Conservation (phyloP, 2,329 filamentous ascomycete species). For the Amphichorda felina region DNA sequence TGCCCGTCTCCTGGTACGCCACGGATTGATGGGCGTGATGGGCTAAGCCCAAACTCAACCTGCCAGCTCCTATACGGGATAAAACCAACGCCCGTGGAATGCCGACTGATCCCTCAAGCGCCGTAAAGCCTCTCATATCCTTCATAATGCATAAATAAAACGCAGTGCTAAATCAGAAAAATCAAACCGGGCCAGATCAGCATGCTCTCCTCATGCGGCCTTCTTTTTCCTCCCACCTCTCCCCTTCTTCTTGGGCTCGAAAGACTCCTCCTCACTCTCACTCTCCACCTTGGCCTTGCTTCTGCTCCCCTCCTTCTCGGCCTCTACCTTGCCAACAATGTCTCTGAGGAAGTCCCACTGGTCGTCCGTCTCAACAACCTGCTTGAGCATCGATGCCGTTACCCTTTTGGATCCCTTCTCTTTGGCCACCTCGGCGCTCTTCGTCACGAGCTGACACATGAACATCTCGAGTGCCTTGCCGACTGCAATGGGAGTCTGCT, state of each 20-base stretch:
- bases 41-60: too few species aligned
- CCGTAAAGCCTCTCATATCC: not conserved
- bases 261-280: constrained; percentile 38
- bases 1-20: too few species aligned
- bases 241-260: constrained; percentile 34
- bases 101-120: not conserved
- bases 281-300: constrained; percentile 28
- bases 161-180: not conserved
- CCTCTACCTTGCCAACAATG: constrained; percentile 74
- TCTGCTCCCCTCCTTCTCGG: constrained; percentile 35
- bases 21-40: too few species aligned
- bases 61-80: too few species aligned
- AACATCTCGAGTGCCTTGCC: constrained; percentile 94
- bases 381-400: constrained; percentile 82
- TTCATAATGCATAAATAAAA: not conserved
- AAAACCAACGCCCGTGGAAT: too few species aligned
- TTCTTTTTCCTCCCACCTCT: constrained; percentile 35
- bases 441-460: constrained; percentile 88
- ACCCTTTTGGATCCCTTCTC: constrained; percentile 81
- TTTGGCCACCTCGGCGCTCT: constrained; percentile 74
- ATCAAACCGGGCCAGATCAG: not conserved
- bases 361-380: constrained; percentile 76
- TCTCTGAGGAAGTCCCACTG: constrained; percentile 91
- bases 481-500: constrained; percentile 92
- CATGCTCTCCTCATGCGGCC: constrained; percentile 6